phyloP scores from a whole-genome alignment of 495 filamentous ascomycete species.

The Lophiostoma macrostomum region DNA sequence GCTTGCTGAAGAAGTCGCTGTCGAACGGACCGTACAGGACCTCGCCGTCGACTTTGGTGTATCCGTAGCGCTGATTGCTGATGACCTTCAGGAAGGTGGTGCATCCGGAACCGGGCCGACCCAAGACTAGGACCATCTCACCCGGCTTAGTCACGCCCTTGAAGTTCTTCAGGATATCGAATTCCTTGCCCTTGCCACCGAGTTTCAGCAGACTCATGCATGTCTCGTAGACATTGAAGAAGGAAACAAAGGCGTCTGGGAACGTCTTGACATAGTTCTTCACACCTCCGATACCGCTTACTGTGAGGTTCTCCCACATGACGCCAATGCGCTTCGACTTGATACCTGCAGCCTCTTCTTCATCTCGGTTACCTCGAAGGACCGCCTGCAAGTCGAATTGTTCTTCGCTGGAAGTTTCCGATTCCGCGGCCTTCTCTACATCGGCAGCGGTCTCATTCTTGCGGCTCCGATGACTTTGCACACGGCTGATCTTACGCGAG shows the following conservation, averaged over 20 bases:
- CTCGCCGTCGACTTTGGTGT: conserved; percentile 71
- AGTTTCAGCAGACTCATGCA: conserved; percentile 56
- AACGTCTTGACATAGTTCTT: conserved; percentile 80
- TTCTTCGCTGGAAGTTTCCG: conserved; percentile 50
- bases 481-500: conserved; percentile 44
- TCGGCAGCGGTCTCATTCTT: conserved; percentile 42
- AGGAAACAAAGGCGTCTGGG: conserved; percentile 73
- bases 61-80: conserved; percentile 76
- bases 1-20: conserved; percentile 55
- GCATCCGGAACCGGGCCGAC: conserved; percentile 81
- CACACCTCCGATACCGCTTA: conserved; percentile 71
- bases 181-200: conserved; percentile 61
- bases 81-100: conserved; percentile 86
- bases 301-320: conserved; percentile 73
- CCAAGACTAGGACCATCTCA: conserved; percentile 88
- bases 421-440: conserved; percentile 50
- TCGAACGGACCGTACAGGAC: conserved; percentile 76
- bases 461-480: conserved; percentile 40
- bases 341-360: conserved; percentile 74
- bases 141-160: conserved; percentile 65
- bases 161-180: conserved; percentile 59
- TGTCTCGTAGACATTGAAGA: conserved; percentile 67
- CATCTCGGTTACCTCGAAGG: conserved; percentile 63
- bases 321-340: conserved; percentile 67
- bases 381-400: conserved; percentile 69